Base-by-base conservation (phyloP, 2,329 filamentous ascomycete species). In the Penicillium hesseltinei region DNA sequence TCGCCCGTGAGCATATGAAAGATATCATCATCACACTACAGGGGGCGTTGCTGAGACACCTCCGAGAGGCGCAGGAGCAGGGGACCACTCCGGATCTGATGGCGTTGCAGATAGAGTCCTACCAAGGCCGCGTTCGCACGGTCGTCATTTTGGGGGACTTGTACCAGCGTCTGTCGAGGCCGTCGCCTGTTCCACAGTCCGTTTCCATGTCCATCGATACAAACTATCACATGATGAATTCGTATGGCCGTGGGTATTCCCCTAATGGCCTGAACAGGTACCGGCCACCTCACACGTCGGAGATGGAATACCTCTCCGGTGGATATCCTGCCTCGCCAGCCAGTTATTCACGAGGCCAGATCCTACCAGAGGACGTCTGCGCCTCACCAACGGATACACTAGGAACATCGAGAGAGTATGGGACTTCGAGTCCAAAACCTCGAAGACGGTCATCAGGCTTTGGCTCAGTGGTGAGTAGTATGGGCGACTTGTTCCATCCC, bases 1-100 rank as follows among this genome's bases (percentile, higher is more conserved):
- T 70, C 42, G 72, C 75, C 19, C 66, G 72, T 2, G 73, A 77
- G 49, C 66, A 71, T 40, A 65, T 77, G 59, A 75, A 75, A 59
- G 72, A 75, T 57, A 73, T 77, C 40, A 65, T 76, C 33, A 73
- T 73, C 51, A 69, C 66, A 35, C 64, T 77, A 2, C 74, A 77
- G 58, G 60, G 69, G 42, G 67, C 67, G 1, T 54, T 78, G 25
- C 63, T 77, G 31, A 63, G 64, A 21, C 70, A 69, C 23, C 68
- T 78, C 10, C 68, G 70, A 5, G 64, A 60, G 21, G 67, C 71
- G 8, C 69, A 64, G 43, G 63, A 71, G 46, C 68, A 72, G 33
- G 68, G 72, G 46, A 63, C 61, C 10, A 62, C 65, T 4, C 49
- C 74, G 6, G 70, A 78, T 54, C 71, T 71, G 29, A 49, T 56